A percentile compares a stretch with the other conserved stretches of the same genome.
These are phyloP conservation scores for Blastobotrys capitulatus DNA, from an alignment of 1,139 yeast species.

Conservation along the genomic window DNA sequence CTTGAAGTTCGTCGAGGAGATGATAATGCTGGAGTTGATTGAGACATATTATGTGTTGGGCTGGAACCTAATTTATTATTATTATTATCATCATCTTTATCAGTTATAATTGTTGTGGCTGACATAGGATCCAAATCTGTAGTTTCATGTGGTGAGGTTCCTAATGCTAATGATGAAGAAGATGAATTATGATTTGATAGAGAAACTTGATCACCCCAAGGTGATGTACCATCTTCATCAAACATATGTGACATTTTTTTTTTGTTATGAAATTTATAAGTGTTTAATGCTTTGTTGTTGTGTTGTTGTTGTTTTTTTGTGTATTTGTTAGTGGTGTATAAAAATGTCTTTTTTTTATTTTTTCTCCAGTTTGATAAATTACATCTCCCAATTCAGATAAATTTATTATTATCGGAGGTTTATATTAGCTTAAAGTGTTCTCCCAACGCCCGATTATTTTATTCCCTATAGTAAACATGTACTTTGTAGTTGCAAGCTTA, in stretches of 20 bases:
- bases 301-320: too few species aligned
- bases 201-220: conserved; percentile 28
- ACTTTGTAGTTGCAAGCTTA: too few species aligned
- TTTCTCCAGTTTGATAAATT: too few species aligned
- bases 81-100: conserved; percentile 7
- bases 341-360: background rate
- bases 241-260: conserved; percentile 11
- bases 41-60: conserved; percentile 3
- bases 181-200: conserved; percentile 22
- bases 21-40: conserved; percentile 10
- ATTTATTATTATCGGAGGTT: background rate
- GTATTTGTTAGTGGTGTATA: too few species aligned
- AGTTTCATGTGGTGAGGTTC: conserved; percentile 1
- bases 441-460: too few species aligned
- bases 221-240: conserved; percentile 17
- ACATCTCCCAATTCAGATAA: too few species aligned
- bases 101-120: conserved; percentile 3
- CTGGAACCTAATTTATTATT: background rate
- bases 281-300: too few species aligned
- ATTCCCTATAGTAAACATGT: too few species aligned
- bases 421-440: too few species aligned
- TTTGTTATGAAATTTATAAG: background rate
- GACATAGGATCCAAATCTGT: conserved; percentile 2
- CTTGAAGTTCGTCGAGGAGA: conserved; percentile 10
- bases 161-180: conserved; percentile 17